Evolutionary conservation across 257 asterid species (phyloP), one percentile per base, ranked within the genome.

Genomic region (Linaria vulgaris): DNA sequence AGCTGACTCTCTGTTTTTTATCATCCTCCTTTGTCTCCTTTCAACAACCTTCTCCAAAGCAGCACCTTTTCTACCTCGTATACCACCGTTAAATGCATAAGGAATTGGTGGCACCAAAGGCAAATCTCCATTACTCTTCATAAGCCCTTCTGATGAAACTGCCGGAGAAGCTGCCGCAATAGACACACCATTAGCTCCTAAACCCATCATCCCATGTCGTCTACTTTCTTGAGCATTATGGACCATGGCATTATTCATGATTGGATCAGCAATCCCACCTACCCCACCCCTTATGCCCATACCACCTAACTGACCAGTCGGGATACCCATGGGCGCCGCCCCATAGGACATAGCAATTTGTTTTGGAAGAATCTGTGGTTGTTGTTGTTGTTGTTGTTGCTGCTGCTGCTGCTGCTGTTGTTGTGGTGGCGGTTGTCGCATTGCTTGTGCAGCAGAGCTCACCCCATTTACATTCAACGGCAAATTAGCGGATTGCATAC

Each of bases 21-120:
- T 88, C 98, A 91, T 91, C 77, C 98, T 88, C 80, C 90, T 88
- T 60, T 88, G 98, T 83, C 98, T 81, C 79, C 98, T 86, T 22
- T 91, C 98, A 38, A 91, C 91, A 61, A 84, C 95, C 76, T 88
- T 91, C 76, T 91, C 98, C 79, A 91, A 47, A 66, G 78, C 88
- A 47, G 89, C 77, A 25, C 77, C 70, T 38, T 76, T 86, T 76
- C 96, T 78, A 20, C 91, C 92, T 67, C 95, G 66, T 68, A 84
- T 39, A 61, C 91, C 82, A 52, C 94, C 95, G 68, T 74, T 88
- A 45, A 86, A 83, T 60, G 75, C 77, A 48, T 78, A 86, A 9
- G 98, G 96, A 46, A 81, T 78, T 10, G 98, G 96, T 3, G 98
- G 80, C 31, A 83, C 80, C 2, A 90, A 80, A 62, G 98, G 78